phyloP scores from a whole-genome alignment of 1,284 basidiomycete species.

The Ustilago nuda region DNA sequence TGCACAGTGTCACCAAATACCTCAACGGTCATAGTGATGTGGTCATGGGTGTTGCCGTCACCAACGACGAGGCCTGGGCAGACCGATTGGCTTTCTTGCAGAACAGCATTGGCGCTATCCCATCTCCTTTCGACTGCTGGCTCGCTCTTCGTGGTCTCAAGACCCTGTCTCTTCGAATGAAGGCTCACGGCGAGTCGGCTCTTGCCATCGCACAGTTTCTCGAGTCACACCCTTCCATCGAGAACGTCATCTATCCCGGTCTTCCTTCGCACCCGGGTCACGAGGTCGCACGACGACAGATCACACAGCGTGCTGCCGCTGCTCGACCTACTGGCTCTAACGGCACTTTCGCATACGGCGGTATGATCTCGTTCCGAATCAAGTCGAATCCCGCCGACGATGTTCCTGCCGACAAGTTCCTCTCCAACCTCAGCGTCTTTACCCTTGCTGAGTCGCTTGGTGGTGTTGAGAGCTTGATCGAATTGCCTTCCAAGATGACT shows the following conservation, averaged over 20 bases:
- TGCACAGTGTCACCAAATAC: slow-evolving; percentile 81
- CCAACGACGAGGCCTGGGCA: slow-evolving; percentile 55
- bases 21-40: slow-evolving; percentile 89
- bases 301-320: slow-evolving; percentile 55
- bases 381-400: slow-evolving; percentile 53
- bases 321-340: slow-evolving; percentile 15
- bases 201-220: slow-evolving; percentile 80
- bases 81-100: slow-evolving; percentile 79
- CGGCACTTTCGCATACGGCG: slow-evolving; percentile 66
- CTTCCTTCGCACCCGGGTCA: slow-evolving; percentile 61
- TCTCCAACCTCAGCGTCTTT: slow-evolving; percentile 79
- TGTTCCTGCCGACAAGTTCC: slow-evolving; percentile 77
- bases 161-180: slow-evolving; percentile 77
- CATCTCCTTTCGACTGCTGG: slow-evolving; percentile 90
- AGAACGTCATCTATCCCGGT: slow-evolving; percentile 88
- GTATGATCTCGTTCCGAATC: slow-evolving; percentile 72
- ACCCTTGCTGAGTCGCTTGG: slow-evolving; percentile 89
- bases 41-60: slow-evolving; percentile 63
- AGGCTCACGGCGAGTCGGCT: slow-evolving; percentile 86
- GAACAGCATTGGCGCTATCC: slow-evolving; percentile 88
- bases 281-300: slow-evolving; percentile 55
- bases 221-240: slow-evolving; percentile 73
- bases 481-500: slow-evolving; percentile 72
- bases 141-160: slow-evolving; percentile 90
- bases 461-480: slow-evolving; percentile 89